Evolutionary conservation across 495 filamentous ascomycete genomes (phyloP), one percentile per base, ranked within the genome.

Genomic region (Neurospora sp.): DNA sequence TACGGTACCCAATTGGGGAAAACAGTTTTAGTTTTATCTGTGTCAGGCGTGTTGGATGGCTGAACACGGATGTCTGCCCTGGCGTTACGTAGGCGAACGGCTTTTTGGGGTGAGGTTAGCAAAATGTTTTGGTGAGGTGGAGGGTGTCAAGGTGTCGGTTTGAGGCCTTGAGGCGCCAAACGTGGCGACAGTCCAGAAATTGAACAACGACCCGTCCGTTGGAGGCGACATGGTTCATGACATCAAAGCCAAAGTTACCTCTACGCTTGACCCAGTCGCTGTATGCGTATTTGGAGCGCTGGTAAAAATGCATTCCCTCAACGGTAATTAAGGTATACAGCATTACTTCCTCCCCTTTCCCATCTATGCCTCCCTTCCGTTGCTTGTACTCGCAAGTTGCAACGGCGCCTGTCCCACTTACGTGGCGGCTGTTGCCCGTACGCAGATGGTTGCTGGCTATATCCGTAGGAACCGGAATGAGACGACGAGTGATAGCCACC

Each of bases 241-340:
- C 93, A 54, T 92, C 91, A 66, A 87, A 84, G 27, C 92, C 92
- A 66, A 91, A 90, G 71, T 90, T 83, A 31, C n/a, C n/a, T n/a
- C n/a, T 31, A 42, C 76, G 77, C 76, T 88, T 86, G 77, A 93
- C 86, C 86, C 86, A 90, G 74, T 86, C 84, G 71, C 92, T 90
- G 76, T 95, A 91, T 12, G 84, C 82, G 80, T 93, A 89, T 83
- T 97, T 97, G 54, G 93, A 91, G 42, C 87, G 87, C 80, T 94
- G 93, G 83, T 98, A n/a, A n/a, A 98, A 72, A 95, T 91, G 40
- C 7, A 38, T 38, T 38, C 37, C 37, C 7, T 38, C 7, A 38
- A 38, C 37, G 37, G 37, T 8, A 38, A 38, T 38, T n/a, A n/a
- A n/a, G n/a, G n/a, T 38, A 38, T 38, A 9, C 37, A 38, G 7